Evolutionary conservation across 2,329 filamentous ascomycete genomes (phyloP), one percentile per base, ranked within the genome.

Genomic region (Sporothrix humicola): DNA sequence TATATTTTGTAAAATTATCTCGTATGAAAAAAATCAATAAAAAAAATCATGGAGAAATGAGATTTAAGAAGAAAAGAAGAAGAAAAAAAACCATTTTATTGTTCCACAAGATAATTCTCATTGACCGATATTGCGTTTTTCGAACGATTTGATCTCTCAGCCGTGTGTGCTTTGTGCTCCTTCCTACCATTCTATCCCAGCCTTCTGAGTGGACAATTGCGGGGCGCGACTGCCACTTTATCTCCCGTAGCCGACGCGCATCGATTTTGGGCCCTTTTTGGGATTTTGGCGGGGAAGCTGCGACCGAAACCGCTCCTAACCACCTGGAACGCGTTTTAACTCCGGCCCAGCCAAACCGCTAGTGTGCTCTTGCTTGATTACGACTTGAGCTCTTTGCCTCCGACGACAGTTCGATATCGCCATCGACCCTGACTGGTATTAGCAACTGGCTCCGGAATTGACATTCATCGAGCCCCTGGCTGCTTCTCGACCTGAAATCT

Each of bases 221-320:
- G 69, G 69, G 42, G 69, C 69, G 69, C 52, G 52, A 31, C 52
- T 58, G 56, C 69, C 52, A 66, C 37, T 65, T 46, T 65, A 65
- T 23, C 59, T 46, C n/a, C 59, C 59, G 42, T 46, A 48, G 31
- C 48, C 56, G 68, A n/a, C 54, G 69, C 54, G 54, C 42, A 48
- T 48, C 20, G 17, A n/a, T 20, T 54, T 26, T 56, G 52, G 52
- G 7, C 31, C 20, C 17, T 20, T 54, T 54, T 26, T 56, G 52
- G 52, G 7, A 10, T 63, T 61, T 66, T 70, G 52, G 72, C 54
- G 65, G 72, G 71, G 72, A 59, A 73, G 72, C 56, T 73, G 44
- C 48, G 17, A 20, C 72, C 66, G 56, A 70, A 52, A 70, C 56
- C 66, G 69, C 69, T 42, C 42, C 69, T 50, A 52, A 50, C 44